A percentile compares a stretch with the other conserved stretches of the same genome.
Evolutionary conservation across 208 protist species (phyloP).

Genomic region (Trypanosoma avium): DNA sequence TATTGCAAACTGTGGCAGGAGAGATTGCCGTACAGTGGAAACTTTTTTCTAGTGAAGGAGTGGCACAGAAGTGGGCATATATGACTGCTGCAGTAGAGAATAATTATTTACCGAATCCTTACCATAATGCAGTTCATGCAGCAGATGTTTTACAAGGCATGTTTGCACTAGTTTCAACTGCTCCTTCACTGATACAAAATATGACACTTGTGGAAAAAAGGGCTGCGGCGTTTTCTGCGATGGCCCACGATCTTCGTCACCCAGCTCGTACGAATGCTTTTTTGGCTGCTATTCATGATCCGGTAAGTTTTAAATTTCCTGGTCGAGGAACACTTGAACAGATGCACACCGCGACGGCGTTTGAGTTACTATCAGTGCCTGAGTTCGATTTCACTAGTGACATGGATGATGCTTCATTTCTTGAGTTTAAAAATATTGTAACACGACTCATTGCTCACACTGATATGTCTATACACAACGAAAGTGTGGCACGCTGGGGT

Average conservation of each 20-base stretch:
- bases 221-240: slow-evolving; percentile 58
- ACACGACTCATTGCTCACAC: slow-evolving; percentile 49
- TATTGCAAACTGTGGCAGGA: slow-evolving; percentile 46
- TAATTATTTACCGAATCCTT: slow-evolving; percentile 77
- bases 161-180: slow-evolving; percentile 42
- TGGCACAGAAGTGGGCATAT: slow-evolving; percentile 36
- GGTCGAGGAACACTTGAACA: slow-evolving; percentile 62
- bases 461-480: slow-evolving; percentile 62
- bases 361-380: slow-evolving; percentile 46
- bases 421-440: slow-evolving; percentile 68
- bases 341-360: slow-evolving; percentile 72
- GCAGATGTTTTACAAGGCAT: slow-evolving; percentile 74
- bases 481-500: slow-evolving; percentile 27
- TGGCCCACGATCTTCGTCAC: slow-evolving; percentile 77
- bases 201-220: slow-evolving; percentile 65
- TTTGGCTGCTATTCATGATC: slow-evolving; percentile 51
- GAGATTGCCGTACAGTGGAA: slow-evolving; percentile 47
- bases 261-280: slow-evolving; percentile 63
- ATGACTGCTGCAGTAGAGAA: slow-evolving; percentile 46
- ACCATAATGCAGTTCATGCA: slow-evolving; percentile 78
- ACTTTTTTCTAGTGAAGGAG: slow-evolving; percentile 40
- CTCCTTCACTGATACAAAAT: slow-evolving; percentile 32
- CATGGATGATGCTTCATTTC: slow-evolving; percentile 46
- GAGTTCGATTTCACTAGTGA: slow-evolving; percentile 58
- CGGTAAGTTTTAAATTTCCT: slow-evolving; percentile 52